Evolutionary conservation across 306 rosid species (phyloP).

Genomic region (Citrullus mucosospermus): DNA sequence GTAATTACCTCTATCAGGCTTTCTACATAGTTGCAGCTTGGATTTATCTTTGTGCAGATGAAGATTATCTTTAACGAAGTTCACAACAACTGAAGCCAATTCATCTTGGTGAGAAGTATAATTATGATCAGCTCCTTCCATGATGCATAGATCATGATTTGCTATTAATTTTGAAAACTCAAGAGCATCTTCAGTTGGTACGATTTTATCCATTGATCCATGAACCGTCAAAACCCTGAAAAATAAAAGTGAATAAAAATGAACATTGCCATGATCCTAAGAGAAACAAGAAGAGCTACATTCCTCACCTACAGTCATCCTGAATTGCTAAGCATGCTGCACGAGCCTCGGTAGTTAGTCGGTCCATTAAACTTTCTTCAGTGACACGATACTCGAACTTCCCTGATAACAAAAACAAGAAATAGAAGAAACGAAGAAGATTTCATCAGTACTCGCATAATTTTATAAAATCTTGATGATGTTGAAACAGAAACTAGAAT

Average conservation of each 20-base stretch:
- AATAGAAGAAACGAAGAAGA: not conserved
- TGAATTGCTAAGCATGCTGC: slow-evolving; percentile 47
- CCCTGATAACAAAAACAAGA: slow-evolving; percentile 28
- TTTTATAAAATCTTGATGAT: not conserved
- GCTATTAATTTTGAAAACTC: slow-evolving; percentile 51
- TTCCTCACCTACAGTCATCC: slow-evolving; percentile 47
- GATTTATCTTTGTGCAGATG: slow-evolving; percentile 13
- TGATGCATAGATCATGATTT: slow-evolving; percentile 48
- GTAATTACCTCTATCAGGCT: slow-evolving; percentile 16
- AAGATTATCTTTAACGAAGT: slow-evolving; percentile 32
- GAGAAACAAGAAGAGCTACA: not conserved
- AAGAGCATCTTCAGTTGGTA: slow-evolving; percentile 57
- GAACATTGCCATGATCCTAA: not conserved
- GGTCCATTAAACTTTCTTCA: slow-evolving; percentile 78
- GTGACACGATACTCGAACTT: slow-evolving; percentile 50
- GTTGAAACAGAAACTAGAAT: slow-evolving; percentile 4
- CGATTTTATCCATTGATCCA: slow-evolving; percentile 72
- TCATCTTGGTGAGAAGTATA: slow-evolving; percentile 50
- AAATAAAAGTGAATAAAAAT: not conserved
- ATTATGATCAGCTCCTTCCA: slow-evolving; percentile 85
- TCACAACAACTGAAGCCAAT: slow-evolving; percentile 41
- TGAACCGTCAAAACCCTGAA: slow-evolving; percentile 75
- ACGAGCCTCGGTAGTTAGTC: slow-evolving; percentile 47
- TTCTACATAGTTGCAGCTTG: slow-evolving; percentile 12
- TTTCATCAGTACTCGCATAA: not conserved